Conservation (phyloP, 352 stramenopile species). For the Phytophthora citrophthora region DNA sequence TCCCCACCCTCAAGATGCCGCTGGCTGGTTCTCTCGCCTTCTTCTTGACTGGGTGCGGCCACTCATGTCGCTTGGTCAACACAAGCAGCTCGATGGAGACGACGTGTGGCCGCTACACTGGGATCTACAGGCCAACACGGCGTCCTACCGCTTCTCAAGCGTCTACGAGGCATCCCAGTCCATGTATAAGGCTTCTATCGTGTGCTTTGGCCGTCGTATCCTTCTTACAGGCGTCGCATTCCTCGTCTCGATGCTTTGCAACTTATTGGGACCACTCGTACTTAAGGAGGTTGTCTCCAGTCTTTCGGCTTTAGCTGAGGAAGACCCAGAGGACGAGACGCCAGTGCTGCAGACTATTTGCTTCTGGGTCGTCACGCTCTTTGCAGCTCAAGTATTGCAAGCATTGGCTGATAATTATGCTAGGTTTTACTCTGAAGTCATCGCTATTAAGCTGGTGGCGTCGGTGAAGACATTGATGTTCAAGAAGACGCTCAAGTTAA, state of each 20-base stretch:
- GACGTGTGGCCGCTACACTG: constrained; percentile 54
- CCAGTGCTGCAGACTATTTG: constrained; percentile 31
- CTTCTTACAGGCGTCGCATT: constrained; percentile 49
- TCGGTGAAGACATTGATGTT: constrained; percentile 62
- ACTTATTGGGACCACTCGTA: constrained; percentile 55
- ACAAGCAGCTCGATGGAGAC: constrained; percentile 47
- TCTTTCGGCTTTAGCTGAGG: constrained; percentile 29
- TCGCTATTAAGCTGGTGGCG: constrained; percentile 62
- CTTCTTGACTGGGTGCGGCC: constrained; percentile 61
- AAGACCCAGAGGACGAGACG: constrained; percentile 18
- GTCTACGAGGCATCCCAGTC: constrained; percentile 39
- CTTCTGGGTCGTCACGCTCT: constrained; percentile 49
- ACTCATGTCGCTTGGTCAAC: constrained; percentile 50
- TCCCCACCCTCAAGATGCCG: constrained; percentile 29
- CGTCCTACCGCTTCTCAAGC: constrained; percentile 29
- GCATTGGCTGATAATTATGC: constrained; percentile 58
- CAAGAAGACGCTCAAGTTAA: constrained; percentile 58
- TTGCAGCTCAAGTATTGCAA: constrained; percentile 60
- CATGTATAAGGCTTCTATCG: constrained; percentile 40
- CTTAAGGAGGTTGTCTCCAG: constrained; percentile 47
- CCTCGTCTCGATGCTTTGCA: constrained; percentile 55
- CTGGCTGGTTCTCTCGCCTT: constrained; percentile 39
- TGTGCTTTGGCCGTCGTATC: constrained; percentile 45
- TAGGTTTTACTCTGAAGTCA: constrained; percentile 52
- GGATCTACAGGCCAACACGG: constrained; percentile 31